A percentile compares a stretch with the other conserved stretches of the same genome.
Conservation (phyloP, 352 stramenopile genomes). For the Pythium aphanidermatum region DNA sequence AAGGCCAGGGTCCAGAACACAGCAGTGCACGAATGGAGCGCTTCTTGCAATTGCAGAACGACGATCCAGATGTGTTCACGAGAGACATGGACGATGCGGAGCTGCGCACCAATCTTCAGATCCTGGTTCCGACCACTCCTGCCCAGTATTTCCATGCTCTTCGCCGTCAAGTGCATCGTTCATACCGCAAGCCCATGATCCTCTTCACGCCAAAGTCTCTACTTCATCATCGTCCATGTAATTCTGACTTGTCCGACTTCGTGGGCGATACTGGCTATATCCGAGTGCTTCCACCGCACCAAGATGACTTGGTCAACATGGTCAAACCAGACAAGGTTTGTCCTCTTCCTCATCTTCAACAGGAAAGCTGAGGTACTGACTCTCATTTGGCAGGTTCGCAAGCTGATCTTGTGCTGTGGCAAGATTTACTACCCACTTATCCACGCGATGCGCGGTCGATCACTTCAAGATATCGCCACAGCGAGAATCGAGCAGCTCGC, state of each 20-base stretch:
- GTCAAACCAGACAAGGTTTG: slow-evolving; percentile 49
- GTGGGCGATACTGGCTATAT: slow-evolving; percentile 49
- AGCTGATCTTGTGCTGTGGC: slow-evolving; percentile 73
- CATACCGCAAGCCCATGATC: slow-evolving; percentile 76
- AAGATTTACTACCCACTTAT: slow-evolving; percentile 83
- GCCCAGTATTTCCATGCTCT: slow-evolving; percentile 97
- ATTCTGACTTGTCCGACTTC: slow-evolving; percentile 67
- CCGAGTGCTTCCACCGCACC: slow-evolving; percentile 65
- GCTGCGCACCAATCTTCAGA: slow-evolving; percentile 64
- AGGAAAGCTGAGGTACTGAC: no score
- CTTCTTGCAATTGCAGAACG: slow-evolving; percentile 77
- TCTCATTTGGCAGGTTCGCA: no score
- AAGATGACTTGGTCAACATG: slow-evolving; percentile 62
- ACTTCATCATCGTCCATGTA: slow-evolving; percentile 76
- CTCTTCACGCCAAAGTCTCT: slow-evolving; percentile 82
- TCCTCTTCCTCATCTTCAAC: no score
- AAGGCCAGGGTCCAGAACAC: slow-evolving; percentile 83
- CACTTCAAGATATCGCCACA: slow-evolving; percentile 57
- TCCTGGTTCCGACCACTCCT: slow-evolving; percentile 79
- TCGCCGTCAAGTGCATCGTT: slow-evolving; percentile 69
- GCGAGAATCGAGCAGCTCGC: slow-evolving; percentile 84
- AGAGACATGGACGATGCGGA: slow-evolving; percentile 33
- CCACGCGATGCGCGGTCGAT: slow-evolving; percentile 50
- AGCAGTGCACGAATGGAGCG: slow-evolving; percentile 79
- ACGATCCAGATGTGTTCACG: slow-evolving; percentile 67